Conservation (phyloP, 202 grass and related monocot species). For the Brachypodium distachyon region DNA sequence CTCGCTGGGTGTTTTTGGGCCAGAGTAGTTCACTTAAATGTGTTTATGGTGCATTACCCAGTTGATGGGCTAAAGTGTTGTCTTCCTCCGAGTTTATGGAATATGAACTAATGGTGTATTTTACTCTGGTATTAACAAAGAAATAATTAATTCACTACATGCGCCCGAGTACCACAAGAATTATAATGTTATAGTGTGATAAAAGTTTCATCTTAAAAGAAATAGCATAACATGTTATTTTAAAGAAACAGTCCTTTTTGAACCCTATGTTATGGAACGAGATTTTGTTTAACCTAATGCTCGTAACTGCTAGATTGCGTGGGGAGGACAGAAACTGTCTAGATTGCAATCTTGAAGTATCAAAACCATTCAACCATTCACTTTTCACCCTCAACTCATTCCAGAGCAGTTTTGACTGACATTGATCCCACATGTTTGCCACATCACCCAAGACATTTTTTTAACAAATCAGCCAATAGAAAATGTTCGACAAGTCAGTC, state of each 20-base stretch:
- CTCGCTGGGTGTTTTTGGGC: too few relatives aligned
- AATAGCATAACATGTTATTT: not conserved
- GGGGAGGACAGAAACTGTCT: not conserved
- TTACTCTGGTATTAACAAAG: not conserved
- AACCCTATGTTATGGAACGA: not conserved
- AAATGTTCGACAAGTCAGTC: not conserved
- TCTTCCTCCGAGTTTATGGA: too few relatives aligned
- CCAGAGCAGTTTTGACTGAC: not conserved
- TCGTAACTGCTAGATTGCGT: not conserved
- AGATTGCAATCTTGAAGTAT: not conserved
- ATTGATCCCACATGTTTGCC: not conserved
- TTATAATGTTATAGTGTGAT: not conserved
- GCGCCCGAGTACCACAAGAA: not conserved
- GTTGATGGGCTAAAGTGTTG: too few relatives aligned
- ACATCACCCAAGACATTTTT: not conserved
- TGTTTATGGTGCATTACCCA: too few relatives aligned
- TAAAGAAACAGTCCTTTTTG: not conserved
- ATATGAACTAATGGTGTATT: too few relatives aligned
- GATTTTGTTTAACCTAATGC: not conserved
- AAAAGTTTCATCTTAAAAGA: not conserved
- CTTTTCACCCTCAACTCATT: not conserved
- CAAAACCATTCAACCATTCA: not conserved
- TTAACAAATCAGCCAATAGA: not conserved
- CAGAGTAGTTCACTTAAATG: too few relatives aligned
- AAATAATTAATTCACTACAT: not conserved